These are phyloP conservation scores for Chrysosporium keratinophilum DNA, from an alignment of 2,329 filamentous ascomycete species.

Conservation along the genomic window DNA sequence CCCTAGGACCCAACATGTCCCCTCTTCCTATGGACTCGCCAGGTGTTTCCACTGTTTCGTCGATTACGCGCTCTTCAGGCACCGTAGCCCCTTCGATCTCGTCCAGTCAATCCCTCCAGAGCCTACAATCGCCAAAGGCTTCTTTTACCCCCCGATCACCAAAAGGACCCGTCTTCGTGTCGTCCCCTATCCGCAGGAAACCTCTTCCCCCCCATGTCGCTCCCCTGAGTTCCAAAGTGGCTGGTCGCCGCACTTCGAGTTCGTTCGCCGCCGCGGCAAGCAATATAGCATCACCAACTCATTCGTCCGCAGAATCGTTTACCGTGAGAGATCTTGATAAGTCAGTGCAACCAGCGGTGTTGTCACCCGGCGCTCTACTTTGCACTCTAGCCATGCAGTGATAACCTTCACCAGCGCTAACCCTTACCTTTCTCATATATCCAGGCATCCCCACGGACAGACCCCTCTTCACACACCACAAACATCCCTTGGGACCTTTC, in stretches of 20 bases:
- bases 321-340: slow-evolving; percentile 32
- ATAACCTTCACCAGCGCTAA: slow-evolving; percentile 19
- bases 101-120: background rate
- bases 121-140: background rate
- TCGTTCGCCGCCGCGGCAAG: background rate
- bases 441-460: slow-evolving; percentile 34
- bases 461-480: slow-evolving; percentile 23
- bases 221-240: slow-evolving; percentile 31
- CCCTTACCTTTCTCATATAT: slow-evolving; percentile 20
- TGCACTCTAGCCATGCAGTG: background rate
- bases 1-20: slow-evolving; percentile 5
- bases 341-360: slow-evolving; percentile 22
- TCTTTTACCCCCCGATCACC: background rate
- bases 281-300: slow-evolving; percentile 17
- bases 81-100: background rate
- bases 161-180: slow-evolving; percentile 18
- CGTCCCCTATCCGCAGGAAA: slow-evolving; percentile 43
- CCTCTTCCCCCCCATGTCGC: slow-evolving; percentile 44
- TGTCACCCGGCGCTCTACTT: background rate
- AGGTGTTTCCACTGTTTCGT: background rate
- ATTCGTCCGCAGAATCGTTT: slow-evolving; percentile 23
- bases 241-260: background rate
- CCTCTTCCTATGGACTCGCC: slow-evolving; percentile 4
- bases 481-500: slow-evolving; percentile 17
- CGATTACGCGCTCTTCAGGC: background rate